Evolutionary conservation across 2,329 filamentous ascomycete species (phyloP), one percentile per base, ranked within the genome.

Genomic region (Lasiodiplodia theobromae): DNA sequence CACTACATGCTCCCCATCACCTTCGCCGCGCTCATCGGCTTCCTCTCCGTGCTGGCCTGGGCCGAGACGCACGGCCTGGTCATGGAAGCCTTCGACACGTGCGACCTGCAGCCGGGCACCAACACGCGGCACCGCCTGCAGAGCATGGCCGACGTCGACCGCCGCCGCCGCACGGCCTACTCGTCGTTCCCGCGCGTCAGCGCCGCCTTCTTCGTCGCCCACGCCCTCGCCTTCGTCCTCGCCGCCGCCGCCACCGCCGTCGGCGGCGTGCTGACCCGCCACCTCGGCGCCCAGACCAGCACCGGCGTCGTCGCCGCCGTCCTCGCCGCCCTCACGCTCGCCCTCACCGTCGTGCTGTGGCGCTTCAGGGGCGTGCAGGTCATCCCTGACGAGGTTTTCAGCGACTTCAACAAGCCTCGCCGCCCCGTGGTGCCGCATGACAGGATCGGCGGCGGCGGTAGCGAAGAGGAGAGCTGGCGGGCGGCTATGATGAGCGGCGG

Each of bases 51-150:
- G 64, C 85, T 95, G 11, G 91, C 91, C 1, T 89, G 93, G 56
- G 87, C 91, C 2, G 92, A 94, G 78, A 93, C 91, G 77, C 88
- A 91, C 71, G 91, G 91, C 0, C 81, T 94, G 38, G 86, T 94
- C 75, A 94, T 94, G 91, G 91, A 94, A 75, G 90, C 89, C 0
- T 94, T 91, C 77, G 92, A 94, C 76, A 92, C 89, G n/a, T 92
- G 90, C 51, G 92, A 94, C 77, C 83, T 94, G 4, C 91, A 92
- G 72, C 88, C 90, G 2, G 89, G 90, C 12, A 90, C 91, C 83
- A 91, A 86, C 68, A 83, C 81, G 34, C 76, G 73, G 31, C 83
- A 85, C 72, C 79, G 83, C 0, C 74, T 84, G 23, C 73, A 83
- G 74, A 83, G 72, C 67, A 79, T 86, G 75, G 79, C 82, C 4